These are phyloP conservation scores for Blastobotrys buckinghamii DNA, from an alignment of 1,139 yeast genomes.

Conservation along the genomic window DNA sequence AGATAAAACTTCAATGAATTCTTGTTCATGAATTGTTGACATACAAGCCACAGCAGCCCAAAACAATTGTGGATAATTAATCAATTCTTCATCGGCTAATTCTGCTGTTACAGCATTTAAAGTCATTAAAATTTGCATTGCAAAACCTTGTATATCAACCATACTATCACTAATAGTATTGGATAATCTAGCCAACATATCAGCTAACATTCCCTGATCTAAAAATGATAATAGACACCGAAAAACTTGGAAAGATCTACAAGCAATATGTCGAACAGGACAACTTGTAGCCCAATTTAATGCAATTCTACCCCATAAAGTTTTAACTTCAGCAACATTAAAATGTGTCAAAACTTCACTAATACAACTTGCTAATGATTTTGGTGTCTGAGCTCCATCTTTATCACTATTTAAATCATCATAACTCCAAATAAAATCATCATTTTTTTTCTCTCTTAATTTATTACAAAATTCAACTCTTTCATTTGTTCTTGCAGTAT, in stretches of 20 bases:
- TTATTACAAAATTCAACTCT: constrained; percentile 51
- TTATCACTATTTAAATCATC: constrained; percentile 77
- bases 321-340: constrained; percentile 48
- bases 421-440: constrained; percentile 67
- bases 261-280: constrained; percentile 94
- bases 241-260: constrained; percentile 90
- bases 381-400: constrained; percentile 81
- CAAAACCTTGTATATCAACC: constrained; percentile 88
- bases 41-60: constrained; percentile 96
- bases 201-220: constrained; percentile 85
- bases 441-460: constrained; percentile 34
- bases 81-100: constrained; percentile 66
- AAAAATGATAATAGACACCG: constrained; percentile 71
- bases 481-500: constrained; percentile 37
- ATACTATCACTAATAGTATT: constrained; percentile 89
- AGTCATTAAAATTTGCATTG: constrained; percentile 96
- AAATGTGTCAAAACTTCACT: constrained; percentile 59
- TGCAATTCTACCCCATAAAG: constrained; percentile 80
- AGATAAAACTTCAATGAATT: constrained; percentile 80
- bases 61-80: constrained; percentile 86
- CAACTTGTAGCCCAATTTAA: constrained; percentile 95
- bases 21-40: constrained; percentile 87
- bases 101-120: constrained; percentile 87
- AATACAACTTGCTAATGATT: constrained; percentile 66
- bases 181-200: constrained; percentile 88